A percentile compares a stretch with the other conserved stretches of the same genome.
Conservation (phyloP, 2,329 filamentous ascomycete species). For the Neofusicoccum cordaticola region DNA sequence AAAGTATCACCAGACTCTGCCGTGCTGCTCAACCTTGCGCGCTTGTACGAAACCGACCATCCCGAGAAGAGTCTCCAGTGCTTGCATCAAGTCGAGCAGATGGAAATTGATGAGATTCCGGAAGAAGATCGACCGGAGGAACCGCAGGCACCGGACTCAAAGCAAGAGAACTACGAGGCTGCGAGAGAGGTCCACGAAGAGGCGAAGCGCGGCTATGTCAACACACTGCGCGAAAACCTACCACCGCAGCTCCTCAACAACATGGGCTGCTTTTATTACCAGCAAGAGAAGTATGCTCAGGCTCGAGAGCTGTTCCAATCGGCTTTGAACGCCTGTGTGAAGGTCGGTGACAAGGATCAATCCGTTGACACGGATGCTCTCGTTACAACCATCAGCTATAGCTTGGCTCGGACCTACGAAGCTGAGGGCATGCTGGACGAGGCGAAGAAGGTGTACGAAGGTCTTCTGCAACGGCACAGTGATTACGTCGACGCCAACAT, state of each 20-base stretch:
- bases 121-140: constrained; percentile 53
- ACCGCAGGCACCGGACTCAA: constrained; percentile 45
- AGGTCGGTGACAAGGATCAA: constrained; percentile 71
- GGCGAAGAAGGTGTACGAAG: constrained; percentile 84
- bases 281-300: constrained; percentile 74
- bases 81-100: constrained; percentile 84
- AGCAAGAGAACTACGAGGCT: constrained; percentile 35
- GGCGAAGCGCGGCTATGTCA: constrained; percentile 54
- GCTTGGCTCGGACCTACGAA: constrained; percentile 90
- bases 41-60: constrained; percentile 80
- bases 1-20: constrained; percentile 77
- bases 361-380: constrained; percentile 83
- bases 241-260: constrained; percentile 94
- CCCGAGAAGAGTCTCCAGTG: constrained; percentile 92
- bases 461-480: constrained; percentile 75
- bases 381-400: constrained; percentile 95
- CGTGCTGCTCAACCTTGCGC: constrained; percentile 85
- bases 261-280: constrained; percentile 93
- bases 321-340: constrained; percentile 84
- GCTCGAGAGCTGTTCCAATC: constrained; percentile 88
- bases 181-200: constrained; percentile 13
- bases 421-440: constrained; percentile 75
- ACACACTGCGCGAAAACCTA: constrained; percentile 67
- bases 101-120: constrained; percentile 77
- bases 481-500: constrained; percentile 92